These are phyloP conservation scores for Telfairia occidentalis DNA, from an alignment of 331 rosid species.

Conservation along the genomic window DNA sequence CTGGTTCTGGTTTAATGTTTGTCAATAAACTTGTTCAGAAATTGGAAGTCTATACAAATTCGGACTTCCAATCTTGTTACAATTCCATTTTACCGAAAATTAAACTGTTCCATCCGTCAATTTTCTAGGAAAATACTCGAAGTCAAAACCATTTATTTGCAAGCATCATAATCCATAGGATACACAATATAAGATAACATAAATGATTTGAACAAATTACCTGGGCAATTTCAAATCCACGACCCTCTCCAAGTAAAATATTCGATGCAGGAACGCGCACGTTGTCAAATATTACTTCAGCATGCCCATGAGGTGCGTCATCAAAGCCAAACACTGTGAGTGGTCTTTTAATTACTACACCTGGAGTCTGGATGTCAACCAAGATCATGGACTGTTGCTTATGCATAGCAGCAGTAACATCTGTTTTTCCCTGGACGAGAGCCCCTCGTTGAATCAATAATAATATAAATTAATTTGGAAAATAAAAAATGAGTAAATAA, in stretches of 20 bases:
- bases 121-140: neutral
- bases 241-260: constrained; percentile 84
- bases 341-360: constrained; percentile 69
- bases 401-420: constrained; percentile 64
- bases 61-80: neutral
- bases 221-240: constrained; percentile 98
- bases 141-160: neutral
- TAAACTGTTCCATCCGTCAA: neutral
- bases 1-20: neutral
- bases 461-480: neutral
- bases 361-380: constrained; percentile 75
- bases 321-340: constrained; percentile 85
- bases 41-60: neutral
- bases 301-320: constrained; percentile 98
- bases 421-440: constrained; percentile 75
- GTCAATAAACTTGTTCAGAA: neutral
- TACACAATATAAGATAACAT: neutral
- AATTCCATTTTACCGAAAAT: neutral
- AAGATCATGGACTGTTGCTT: constrained; percentile 94
- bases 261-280: constrained; percentile 64
- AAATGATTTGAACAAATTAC: constrained; percentile 26
- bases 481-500: neutral
- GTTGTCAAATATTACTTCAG: constrained; percentile 70
- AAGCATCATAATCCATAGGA: neutral
- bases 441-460: neutral